Evolutionary conservation across 805 yeast genomes (phyloP).

Genomic region (Limtongia smithiae): DNA sequence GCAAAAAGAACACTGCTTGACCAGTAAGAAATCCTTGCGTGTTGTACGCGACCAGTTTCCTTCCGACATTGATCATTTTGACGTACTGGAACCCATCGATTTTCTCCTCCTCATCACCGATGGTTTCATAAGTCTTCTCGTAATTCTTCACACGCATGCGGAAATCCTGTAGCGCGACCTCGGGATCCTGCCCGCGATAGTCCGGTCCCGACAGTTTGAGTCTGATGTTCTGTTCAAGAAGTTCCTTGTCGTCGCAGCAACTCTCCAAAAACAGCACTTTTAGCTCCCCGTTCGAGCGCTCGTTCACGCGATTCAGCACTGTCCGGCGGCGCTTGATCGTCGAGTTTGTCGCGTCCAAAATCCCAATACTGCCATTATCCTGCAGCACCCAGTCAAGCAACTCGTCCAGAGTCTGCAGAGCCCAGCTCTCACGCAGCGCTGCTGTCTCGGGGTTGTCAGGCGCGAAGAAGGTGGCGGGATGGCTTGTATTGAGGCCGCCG

Average conservation of each 20-base stretch:
- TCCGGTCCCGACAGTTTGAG: constrained; percentile 92
- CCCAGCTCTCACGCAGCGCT: constrained; percentile 85
- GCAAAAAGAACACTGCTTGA: constrained; percentile 83
- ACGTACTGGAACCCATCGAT: constrained; percentile 73
- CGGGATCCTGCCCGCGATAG: constrained; percentile 79
- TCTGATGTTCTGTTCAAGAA: constrained; percentile 78
- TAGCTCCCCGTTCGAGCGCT: constrained; percentile 42
- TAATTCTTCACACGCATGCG: constrained; percentile 76
- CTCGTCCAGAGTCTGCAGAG: constrained; percentile 85
- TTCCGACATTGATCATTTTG: constrained; percentile 94
- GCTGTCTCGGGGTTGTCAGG: constrained; percentile 69
- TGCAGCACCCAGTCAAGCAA: constrained; percentile 73
- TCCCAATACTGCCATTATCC: constrained; percentile 88
- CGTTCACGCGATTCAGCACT: constrained; percentile 45
- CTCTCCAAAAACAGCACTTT: constrained; percentile 84
- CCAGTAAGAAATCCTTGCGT: constrained; percentile 86
- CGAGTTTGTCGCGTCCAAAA: constrained; percentile 89
- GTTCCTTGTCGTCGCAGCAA: constrained; percentile 72
- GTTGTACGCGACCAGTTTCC: constrained; percentile 87
- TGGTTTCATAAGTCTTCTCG: constrained; percentile 84
- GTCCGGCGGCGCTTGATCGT: constrained; percentile 67
- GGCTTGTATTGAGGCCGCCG: constrained; percentile 38
- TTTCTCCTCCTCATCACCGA: constrained; percentile 68
- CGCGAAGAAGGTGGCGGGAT: constrained; percentile 79
- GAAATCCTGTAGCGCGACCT: constrained; percentile 75